These are phyloP conservation scores for Lumnitzera littorea DNA, from an alignment of 345 rosid species.

Conservation along the genomic window DNA sequence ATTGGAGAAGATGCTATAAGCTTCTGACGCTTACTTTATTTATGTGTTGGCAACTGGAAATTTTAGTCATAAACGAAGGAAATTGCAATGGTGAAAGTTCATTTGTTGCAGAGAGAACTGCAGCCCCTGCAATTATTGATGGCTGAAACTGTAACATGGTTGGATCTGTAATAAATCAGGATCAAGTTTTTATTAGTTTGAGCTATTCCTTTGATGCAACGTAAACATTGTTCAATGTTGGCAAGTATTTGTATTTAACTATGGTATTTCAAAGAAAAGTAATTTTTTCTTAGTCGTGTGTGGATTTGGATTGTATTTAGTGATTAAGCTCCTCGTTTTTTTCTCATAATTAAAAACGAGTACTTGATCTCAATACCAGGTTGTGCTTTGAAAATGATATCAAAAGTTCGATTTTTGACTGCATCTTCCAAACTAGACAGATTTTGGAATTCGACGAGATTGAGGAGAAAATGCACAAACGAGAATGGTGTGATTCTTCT, in stretches of 20 bases:
- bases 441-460: constrained; percentile 18
- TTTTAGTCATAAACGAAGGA: constrained; percentile 20
- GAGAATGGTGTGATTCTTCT: constrained; percentile 53
- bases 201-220: too few species aligned
- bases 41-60: constrained; percentile 23
- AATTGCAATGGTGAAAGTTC: constrained; percentile 39
- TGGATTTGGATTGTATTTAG: constrained; percentile 2
- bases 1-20: too few species aligned
- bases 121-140: constrained; percentile 42
- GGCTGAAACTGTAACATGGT: constrained; percentile 43
- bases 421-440: constrained; percentile 12
- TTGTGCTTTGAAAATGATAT: constrained; percentile 34
- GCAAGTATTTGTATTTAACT: too few species aligned
- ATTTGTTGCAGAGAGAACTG: constrained; percentile 33
- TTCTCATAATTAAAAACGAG: too few species aligned
- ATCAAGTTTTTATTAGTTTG: too few species aligned
- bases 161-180: constrained; percentile 23
- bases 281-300: too few species aligned
- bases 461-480: constrained; percentile 24
- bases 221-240: too few species aligned
- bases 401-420: constrained; percentile 32
- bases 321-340: background rate
- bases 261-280: too few species aligned
- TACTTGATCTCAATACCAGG: constrained; percentile 17
- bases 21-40: constrained; percentile 19